Evolutionary conservation across 2,329 filamentous ascomycete genomes (phyloP), one percentile per base, ranked within the genome.

Genomic region (Claviceps paspali): DNA sequence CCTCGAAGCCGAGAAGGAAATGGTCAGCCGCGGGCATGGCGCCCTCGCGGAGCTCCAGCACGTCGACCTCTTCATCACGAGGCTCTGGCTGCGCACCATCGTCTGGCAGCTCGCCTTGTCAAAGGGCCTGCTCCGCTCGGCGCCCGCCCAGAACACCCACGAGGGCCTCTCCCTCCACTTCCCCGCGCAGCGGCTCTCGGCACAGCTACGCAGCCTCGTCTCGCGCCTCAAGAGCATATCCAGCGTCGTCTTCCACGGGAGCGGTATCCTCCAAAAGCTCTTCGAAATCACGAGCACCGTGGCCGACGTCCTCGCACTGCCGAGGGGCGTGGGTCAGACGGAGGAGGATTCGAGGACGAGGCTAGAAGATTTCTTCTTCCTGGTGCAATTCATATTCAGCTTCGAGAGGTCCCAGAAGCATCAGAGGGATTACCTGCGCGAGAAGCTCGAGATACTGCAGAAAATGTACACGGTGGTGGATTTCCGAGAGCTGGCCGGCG

Each of bases 221-320:
- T 47, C 47, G 31, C 52, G 52, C 2, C 45, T 62, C 1, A 49
- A 52, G 5, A 60, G 51, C 39, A 50, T 56, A 14, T 51, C 55
- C 27, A 65, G 64, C 37, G 64, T 75, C 40, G 64, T 64, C 21
- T 64, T 70, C 4, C 69, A 76, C 44, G 70, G 71, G 6, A 67
- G 61, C 27, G 67, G 67, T 17, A 70, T 76, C 38, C 55, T 73
- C 36, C 65, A 71, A 42, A 76, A 76, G 48, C 56, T 76, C 4
- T 72, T 76, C 38, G 71, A 76, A 46, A 70, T 76, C 42, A 68
- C 69, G 0, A 71, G 69, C 47, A 73, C 69, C 2, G 68, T 75
- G 32, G 68, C 70, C 7, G 70, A 75, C 43, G 70, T 76, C 2
- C 59, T 74, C 17, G 65, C 68, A 31, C 54, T 73, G 11, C 65